Conservation (phyloP, 1,284 basidiomycete genomes). For the Singerocomus inundabilis region DNA sequence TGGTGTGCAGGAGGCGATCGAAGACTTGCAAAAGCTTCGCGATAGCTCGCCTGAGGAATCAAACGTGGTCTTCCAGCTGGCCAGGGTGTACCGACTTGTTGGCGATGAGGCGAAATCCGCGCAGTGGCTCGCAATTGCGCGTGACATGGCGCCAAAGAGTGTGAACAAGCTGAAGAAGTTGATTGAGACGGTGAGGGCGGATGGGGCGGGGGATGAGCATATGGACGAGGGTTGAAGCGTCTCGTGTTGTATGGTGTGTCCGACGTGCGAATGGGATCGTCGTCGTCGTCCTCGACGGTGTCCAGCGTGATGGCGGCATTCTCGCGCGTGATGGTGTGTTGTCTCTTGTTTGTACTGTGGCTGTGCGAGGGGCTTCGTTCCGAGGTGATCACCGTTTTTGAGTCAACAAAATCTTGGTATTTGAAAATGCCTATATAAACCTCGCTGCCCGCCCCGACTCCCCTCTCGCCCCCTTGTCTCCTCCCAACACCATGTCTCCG, state of each 20-base stretch:
- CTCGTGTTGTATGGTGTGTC: slow-evolving; percentile 8
- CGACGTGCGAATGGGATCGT: too few species aligned
- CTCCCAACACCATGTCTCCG: slow-evolving; percentile 45
- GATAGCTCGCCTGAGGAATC: slow-evolving; percentile 88
- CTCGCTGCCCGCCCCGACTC: background rate
- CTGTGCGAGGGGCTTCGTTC: slow-evolving; percentile 32
- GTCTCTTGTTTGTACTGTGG: slow-evolving; percentile 30
- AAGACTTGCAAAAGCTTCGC: slow-evolving; percentile 76
- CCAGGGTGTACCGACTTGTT: slow-evolving; percentile 80
- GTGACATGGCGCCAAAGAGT: slow-evolving; percentile 81
- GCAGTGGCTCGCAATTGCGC: slow-evolving; percentile 80
- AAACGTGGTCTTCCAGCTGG: slow-evolving; percentile 94
- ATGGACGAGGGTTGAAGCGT: slow-evolving; percentile 70
- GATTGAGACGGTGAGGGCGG: slow-evolving; percentile 67
- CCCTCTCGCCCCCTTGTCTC: slow-evolving; percentile 16
- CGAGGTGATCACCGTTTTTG: slow-evolving; percentile 26
- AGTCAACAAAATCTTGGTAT: slow-evolving; percentile 32
- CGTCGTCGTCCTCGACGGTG: too few species aligned
- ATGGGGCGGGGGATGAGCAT: slow-evolving; percentile 54
- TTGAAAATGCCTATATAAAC: slow-evolving; percentile 37
- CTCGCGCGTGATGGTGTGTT: slow-evolving; percentile 29
- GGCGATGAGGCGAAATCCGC: slow-evolving; percentile 79
- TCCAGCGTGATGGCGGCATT: slow-evolving; percentile 19
- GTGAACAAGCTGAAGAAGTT: slow-evolving; percentile 74
- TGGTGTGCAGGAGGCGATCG: slow-evolving; percentile 64